Percentiles rank a stretch among this genome's conserved stretches.
Conservation (phyloP, 2,329 filamentous ascomycete species). For the Claviceps digitariae region DNA sequence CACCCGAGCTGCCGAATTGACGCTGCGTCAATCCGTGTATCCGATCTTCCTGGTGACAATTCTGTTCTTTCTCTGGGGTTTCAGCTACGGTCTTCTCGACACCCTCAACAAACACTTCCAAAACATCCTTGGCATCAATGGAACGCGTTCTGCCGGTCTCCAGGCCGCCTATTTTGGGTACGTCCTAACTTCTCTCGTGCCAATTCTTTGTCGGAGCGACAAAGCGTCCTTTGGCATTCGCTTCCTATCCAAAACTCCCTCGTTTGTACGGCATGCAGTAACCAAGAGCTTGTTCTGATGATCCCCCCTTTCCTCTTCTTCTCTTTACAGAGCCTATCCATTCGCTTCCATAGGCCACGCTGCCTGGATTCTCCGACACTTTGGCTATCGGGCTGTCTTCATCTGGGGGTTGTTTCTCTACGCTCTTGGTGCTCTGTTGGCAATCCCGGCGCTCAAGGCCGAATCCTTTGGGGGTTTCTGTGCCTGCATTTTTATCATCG, state of each 20-base stretch:
- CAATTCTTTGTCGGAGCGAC: background rate
- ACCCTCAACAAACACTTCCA: slow-evolving; percentile 39
- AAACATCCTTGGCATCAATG: slow-evolving; percentile 28
- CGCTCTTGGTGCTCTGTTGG: slow-evolving; percentile 44
- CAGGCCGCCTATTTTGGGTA: slow-evolving; percentile 45
- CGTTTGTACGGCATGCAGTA: too few species aligned
- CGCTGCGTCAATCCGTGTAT: slow-evolving; percentile 50
- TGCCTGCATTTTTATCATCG: slow-evolving; percentile 58
- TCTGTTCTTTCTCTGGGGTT: slow-evolving; percentile 34
- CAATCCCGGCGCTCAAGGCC: slow-evolving; percentile 42
- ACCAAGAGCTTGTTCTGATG: background rate
- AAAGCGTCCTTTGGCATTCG: too few species aligned
- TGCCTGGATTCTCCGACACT: slow-evolving; percentile 49
- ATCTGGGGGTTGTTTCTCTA: slow-evolving; percentile 57
- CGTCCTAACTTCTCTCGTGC: background rate
- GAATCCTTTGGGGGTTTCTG: slow-evolving; percentile 64
- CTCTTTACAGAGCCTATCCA: slow-evolving; percentile 41
- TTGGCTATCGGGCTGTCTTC: slow-evolving; percentile 54
- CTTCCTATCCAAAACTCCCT: too few species aligned
- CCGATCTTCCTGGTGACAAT: slow-evolving; percentile 44
- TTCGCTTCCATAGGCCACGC: slow-evolving; percentile 54
- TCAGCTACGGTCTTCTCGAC: slow-evolving; percentile 31
- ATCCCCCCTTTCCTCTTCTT: background rate
- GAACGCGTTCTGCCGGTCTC: slow-evolving; percentile 31
- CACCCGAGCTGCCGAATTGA: slow-evolving; percentile 40